phyloP scores from a whole-genome alignment of 2,329 filamentous ascomycete genomes.

The Sporothrix pallida region DNA sequence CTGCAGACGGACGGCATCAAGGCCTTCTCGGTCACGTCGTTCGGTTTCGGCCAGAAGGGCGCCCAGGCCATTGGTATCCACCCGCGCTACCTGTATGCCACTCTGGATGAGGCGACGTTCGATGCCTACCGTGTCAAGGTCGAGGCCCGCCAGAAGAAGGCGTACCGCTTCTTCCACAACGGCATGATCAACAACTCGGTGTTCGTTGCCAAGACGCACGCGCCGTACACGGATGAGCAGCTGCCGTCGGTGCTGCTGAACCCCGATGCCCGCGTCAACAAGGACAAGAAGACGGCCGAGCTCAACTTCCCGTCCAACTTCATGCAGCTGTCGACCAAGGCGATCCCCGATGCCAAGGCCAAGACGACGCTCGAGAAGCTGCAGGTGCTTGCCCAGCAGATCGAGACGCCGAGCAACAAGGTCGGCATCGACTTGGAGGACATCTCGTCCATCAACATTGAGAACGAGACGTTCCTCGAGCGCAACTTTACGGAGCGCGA shows the following conservation, averaged over 20 bases:
- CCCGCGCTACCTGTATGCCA: conserved; percentile 92
- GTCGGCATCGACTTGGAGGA: conserved; percentile 95
- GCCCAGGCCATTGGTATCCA: conserved; percentile 97
- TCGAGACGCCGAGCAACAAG: conserved; percentile 70
- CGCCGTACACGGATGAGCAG: conserved; percentile 88
- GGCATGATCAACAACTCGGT: conserved; percentile 97
- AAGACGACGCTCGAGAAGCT: conserved; percentile 76
- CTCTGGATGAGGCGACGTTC: conserved; percentile 87
- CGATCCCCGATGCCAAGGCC: conserved; percentile 48
- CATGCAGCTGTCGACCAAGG: conserved; percentile 65
- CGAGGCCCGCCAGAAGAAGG: conserved; percentile 93
- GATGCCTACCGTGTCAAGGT: conserved; percentile 85
- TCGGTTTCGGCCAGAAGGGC: conserved; percentile 99
- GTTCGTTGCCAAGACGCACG: conserved; percentile 92
- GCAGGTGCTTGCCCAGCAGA: conserved; percentile 73
- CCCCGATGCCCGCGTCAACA: conserved; percentile 82
- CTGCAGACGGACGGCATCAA: conserved; percentile 98
- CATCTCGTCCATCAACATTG: conserved; percentile 84
- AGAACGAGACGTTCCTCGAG: conserved; percentile 91
- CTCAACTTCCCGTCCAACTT: conserved; percentile 75
- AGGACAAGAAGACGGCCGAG: conserved; percentile 85
- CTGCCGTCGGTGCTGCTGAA: conserved; percentile 90
- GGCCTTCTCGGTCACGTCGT: conserved; percentile 98
- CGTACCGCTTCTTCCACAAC: conserved; percentile 98
- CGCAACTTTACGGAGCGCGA: conserved; percentile 91